A percentile compares a stretch with the other conserved stretches of the same genome.
These are phyloP conservation scores for Xylaria acuta DNA, from an alignment of 495 filamentous ascomycete genomes.

Conservation along the genomic window DNA sequence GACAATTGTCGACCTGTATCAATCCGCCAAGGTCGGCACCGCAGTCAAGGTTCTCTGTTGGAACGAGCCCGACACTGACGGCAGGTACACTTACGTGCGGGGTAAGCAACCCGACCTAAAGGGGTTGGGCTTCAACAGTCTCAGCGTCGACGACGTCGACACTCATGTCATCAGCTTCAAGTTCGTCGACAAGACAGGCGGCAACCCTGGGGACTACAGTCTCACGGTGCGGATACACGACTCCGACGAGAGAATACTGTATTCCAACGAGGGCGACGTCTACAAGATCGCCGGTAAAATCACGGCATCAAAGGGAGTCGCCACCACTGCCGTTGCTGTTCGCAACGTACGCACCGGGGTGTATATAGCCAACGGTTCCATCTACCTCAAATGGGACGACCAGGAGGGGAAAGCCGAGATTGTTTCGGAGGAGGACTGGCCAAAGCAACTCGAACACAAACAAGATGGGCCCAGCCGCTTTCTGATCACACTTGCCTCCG, in stretches of 20 bases:
- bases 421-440: not conserved
- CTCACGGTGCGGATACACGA: not conserved
- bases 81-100: not conserved
- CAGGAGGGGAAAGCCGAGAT: not conserved
- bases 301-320: not conserved
- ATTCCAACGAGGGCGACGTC: not conserved
- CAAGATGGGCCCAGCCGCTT: not conserved
- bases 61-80: not conserved
- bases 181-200: not conserved
- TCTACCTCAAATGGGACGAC: not conserved
- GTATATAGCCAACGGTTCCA: not conserved
- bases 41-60: not conserved
- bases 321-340: not conserved
- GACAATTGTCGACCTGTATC: not conserved
- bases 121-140: not conserved
- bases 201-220: not conserved
- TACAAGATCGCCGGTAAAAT: not conserved
- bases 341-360: not conserved
- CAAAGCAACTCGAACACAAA: not conserved
- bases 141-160: not conserved
- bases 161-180: not conserved
- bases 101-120: not conserved
- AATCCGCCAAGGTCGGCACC: conserved; percentile 11
- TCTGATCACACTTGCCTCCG: not conserved
- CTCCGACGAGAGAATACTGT: not conserved